Percentiles rank a stretch among this genome's conserved stretches.
phyloP scores from a whole-genome alignment of 768 basidiomycete species.

The Lepiota subincarnata region DNA sequence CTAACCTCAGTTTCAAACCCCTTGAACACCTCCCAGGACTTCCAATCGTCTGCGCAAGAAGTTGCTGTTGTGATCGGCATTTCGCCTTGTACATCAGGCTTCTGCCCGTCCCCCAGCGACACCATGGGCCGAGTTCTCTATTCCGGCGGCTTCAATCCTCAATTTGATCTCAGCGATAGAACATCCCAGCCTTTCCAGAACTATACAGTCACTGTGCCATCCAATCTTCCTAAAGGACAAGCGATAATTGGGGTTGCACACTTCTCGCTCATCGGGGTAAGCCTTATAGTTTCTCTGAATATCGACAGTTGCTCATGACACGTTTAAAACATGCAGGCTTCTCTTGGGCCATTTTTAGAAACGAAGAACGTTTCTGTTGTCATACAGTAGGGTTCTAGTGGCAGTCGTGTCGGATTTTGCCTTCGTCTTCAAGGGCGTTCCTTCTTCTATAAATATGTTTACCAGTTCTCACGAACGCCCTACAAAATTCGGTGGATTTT shows the following conservation, averaged over 20 bases:
- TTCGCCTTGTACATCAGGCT: not conserved
- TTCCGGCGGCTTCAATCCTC: not conserved
- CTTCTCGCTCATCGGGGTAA: slow-evolving; percentile 4
- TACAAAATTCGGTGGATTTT: too few relatives aligned
- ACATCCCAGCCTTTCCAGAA: not conserved
- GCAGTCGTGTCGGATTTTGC: not conserved
- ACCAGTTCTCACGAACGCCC: too few relatives aligned
- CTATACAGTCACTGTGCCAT: slow-evolving; percentile 4
- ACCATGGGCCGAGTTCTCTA: not conserved
- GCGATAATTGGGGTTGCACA: slow-evolving; percentile 5
- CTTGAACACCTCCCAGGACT: not conserved
- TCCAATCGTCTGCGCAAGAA: not conserved
- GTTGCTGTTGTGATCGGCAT: not conserved
- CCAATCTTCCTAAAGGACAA: not conserved
- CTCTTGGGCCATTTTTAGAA: not conserved
- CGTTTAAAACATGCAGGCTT: not conserved
- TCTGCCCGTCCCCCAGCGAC: not conserved
- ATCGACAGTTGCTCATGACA: not conserved
- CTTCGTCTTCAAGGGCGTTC: not conserved
- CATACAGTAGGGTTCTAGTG: not conserved
- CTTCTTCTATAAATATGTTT: too few relatives aligned
- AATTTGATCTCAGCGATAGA: not conserved
- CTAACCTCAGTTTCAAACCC: not conserved
- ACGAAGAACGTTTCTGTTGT: not conserved
- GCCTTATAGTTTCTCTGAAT: not conserved